Conservation (phyloP, 495 filamentous ascomycete genomes). For the Xylaria castorea region DNA sequence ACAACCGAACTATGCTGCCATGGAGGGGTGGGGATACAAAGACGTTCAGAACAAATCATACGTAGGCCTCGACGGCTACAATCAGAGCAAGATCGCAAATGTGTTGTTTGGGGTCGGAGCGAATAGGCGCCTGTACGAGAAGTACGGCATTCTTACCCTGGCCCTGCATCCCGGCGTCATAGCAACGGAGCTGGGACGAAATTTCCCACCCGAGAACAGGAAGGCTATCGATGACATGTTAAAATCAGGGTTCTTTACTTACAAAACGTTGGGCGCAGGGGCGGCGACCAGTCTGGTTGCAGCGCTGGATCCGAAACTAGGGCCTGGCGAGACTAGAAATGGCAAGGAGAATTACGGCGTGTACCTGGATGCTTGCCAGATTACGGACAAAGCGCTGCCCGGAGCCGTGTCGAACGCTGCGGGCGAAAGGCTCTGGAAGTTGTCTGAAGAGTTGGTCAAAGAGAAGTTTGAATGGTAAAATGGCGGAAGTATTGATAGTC, state of each 20-base stretch:
- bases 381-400: slow-evolving; percentile 38
- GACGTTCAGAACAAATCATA: slow-evolving; percentile 47
- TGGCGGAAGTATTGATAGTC: neutral
- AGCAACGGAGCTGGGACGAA: slow-evolving; percentile 39
- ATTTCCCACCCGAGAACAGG: slow-evolving; percentile 31
- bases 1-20: slow-evolving; percentile 43
- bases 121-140: slow-evolving; percentile 42
- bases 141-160: slow-evolving; percentile 44
- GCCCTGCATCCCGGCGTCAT: slow-evolving; percentile 54
- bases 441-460: slow-evolving; percentile 58
- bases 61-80: slow-evolving; percentile 53
- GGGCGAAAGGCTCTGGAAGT: slow-evolving; percentile 58
- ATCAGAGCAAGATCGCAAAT: slow-evolving; percentile 60
- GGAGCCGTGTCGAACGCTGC: slow-evolving; percentile 41
- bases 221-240: slow-evolving; percentile 24
- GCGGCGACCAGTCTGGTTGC: slow-evolving; percentile 52
- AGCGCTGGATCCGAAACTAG: slow-evolving; percentile 52
- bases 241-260: slow-evolving; percentile 21
- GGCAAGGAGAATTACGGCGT: slow-evolving; percentile 49
- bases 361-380: slow-evolving; percentile 52
- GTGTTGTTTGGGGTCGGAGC: slow-evolving; percentile 55
- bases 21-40: slow-evolving; percentile 40
- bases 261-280: slow-evolving; percentile 46
- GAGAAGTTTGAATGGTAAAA: slow-evolving; percentile 49
- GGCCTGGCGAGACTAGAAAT: slow-evolving; percentile 32